phyloP scores from a whole-genome alignment of 139 green algal species.

The Spirogloea muscicola region DNA sequence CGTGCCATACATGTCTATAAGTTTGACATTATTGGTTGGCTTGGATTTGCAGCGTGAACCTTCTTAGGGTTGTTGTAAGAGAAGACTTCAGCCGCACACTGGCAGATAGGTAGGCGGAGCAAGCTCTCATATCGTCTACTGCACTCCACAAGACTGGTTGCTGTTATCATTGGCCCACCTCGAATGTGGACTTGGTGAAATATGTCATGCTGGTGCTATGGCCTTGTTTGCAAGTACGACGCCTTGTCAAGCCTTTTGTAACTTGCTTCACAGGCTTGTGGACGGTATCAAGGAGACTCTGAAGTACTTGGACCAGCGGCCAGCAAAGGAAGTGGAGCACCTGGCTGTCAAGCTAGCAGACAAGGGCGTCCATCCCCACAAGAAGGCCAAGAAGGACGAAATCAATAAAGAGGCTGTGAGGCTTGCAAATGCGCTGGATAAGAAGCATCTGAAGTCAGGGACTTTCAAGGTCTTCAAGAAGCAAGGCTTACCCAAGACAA shows the following conservation, averaged over 20 bases:
- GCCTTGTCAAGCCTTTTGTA: too few relatives aligned
- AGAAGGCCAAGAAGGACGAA: background rate
- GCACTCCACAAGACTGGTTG: constrained; percentile 6
- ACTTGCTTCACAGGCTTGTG: background rate
- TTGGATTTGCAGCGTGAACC: constrained; percentile 12
- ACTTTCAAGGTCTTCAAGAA: constrained; percentile 26
- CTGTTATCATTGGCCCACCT: background rate
- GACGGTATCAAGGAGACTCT: background rate
- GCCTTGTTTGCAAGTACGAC: too few relatives aligned
- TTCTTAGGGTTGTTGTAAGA: constrained; percentile 25
- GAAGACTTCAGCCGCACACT: constrained; percentile 37
- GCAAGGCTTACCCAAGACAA: constrained; percentile 7
- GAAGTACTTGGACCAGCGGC: background rate
- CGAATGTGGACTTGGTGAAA: background rate
- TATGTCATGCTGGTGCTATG: too few relatives aligned
- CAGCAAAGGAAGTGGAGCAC: background rate
- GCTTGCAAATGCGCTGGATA: constrained; percentile 1
- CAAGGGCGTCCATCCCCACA: background rate
- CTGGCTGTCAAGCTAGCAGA: background rate
- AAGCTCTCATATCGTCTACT: too few relatives aligned
- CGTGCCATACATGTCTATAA: background rate
- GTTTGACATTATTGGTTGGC: background rate
- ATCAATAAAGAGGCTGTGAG: background rate
- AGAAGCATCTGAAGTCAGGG: background rate
- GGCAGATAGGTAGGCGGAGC: constrained; percentile 26